Percentiles rank a stretch among this genome's conserved stretches.
Conservation (phyloP, 2,329 filamentous ascomycete species). For the Scedosporium apiospermum region DNA sequence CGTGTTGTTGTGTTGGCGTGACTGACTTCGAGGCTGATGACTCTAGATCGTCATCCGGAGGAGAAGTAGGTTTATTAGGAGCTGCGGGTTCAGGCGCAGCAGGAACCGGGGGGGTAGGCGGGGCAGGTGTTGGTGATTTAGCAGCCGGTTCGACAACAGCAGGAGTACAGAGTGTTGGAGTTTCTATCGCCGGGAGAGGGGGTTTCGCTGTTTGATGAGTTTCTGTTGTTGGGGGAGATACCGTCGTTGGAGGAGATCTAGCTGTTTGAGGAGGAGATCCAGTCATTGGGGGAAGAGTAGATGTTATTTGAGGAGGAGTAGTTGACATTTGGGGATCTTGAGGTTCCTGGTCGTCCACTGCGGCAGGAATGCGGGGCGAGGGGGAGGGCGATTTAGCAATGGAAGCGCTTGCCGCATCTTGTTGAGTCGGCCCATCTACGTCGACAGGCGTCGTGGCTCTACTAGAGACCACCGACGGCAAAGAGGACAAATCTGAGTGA, state of each 20-base stretch:
- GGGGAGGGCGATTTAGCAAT: not conserved
- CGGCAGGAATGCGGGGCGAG: not conserved
- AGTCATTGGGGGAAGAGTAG: no score
- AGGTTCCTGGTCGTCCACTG: no score
- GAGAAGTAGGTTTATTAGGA: not conserved
- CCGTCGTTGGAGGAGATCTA: no score
- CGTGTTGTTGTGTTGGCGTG: not conserved
- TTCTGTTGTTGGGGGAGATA: no score
- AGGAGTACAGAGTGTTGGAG: no score
- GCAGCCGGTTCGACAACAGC: not conserved
- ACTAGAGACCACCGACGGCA: conserved; percentile 46
- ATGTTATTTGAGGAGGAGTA: no score
- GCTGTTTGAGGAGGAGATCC: no score
- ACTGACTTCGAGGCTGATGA: not conserved
- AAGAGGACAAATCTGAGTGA: conserved; percentile 45
- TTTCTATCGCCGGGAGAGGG: no score
- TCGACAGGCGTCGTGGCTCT: conserved; percentile 55
- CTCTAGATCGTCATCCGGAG: not conserved
- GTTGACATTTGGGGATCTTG: no score
- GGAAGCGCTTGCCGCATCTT: not conserved
- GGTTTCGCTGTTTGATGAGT: no score
- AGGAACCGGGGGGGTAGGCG: conserved; percentile 20
- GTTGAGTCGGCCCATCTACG: conserved; percentile 15
- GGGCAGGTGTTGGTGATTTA: conserved; percentile 13
- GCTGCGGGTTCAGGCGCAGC: conserved; percentile 13